A percentile compares a stretch with the other conserved stretches of the same genome.
phyloP scores from a whole-genome alignment of 2,329 filamentous ascomycete genomes.

The Parascedosporium putredinis region DNA sequence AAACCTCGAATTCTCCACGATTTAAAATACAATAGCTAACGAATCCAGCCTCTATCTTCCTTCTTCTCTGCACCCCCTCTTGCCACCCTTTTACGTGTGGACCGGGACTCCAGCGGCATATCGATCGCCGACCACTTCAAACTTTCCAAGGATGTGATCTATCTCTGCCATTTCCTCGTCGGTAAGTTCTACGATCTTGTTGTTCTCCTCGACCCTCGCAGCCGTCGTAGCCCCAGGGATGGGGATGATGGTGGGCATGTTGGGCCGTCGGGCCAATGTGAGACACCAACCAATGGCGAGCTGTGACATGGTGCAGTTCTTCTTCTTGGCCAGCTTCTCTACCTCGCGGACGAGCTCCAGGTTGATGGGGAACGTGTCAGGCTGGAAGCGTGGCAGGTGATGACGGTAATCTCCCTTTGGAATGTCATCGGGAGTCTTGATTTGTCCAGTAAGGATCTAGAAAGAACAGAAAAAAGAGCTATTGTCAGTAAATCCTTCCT shows the following conservation, averaged over 20 bases:
- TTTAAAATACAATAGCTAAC: neutral
- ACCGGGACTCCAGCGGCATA: conserved; percentile 29
- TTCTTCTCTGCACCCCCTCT: neutral
- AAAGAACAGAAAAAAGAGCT: no score
- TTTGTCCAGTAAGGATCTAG: conserved; percentile 41
- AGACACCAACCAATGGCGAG: conserved; percentile 56
- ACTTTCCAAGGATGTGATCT: conserved; percentile 35
- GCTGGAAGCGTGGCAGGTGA: conserved; percentile 47
- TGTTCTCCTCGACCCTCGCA: conserved; percentile 51
- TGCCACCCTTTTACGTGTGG: conserved; percentile 32
- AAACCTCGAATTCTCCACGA: no score
- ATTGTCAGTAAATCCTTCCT: no score
- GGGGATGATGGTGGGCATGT: conserved; percentile 49
- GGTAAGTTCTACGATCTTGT: conserved; percentile 35
- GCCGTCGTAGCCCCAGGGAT: conserved; percentile 54
- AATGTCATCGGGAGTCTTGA: conserved; percentile 44
- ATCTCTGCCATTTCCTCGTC: conserved; percentile 41
- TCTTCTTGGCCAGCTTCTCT: conserved; percentile 45
- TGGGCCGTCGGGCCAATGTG: conserved; percentile 36
- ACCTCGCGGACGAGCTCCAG: conserved; percentile 49
- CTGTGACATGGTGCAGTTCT: conserved; percentile 51
- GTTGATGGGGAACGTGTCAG: conserved; percentile 54
- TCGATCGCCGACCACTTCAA: conserved; percentile 35
- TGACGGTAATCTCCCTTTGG: conserved; percentile 37
- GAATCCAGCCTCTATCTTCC: neutral